phyloP scores from a whole-genome alignment of 129 eudicot species.

The Artemisia annua region DNA sequence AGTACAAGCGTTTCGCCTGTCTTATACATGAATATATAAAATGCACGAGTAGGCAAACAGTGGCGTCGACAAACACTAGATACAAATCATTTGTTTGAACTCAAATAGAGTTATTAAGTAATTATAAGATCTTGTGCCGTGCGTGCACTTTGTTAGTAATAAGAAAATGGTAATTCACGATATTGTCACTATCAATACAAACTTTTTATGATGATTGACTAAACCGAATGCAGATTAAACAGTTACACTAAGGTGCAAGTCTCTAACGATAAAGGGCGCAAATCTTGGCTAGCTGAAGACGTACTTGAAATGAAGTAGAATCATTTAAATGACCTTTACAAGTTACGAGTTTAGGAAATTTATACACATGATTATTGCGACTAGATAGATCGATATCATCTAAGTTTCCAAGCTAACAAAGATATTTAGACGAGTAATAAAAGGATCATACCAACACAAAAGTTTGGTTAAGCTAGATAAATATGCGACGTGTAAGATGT shows the following conservation, averaged over 20 bases:
- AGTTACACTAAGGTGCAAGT: neutral
- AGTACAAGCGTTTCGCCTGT: neutral
- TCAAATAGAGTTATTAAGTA: slow-evolving; percentile 18
- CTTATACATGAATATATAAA: neutral
- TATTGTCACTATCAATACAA: slow-evolving; percentile 7
- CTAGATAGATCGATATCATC: too few relatives aligned
- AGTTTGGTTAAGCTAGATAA: neutral
- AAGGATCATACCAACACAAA: too few relatives aligned
- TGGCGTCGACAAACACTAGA: slow-evolving; percentile 13
- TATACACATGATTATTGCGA: too few relatives aligned
- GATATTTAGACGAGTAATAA: too few relatives aligned
- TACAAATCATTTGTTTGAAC: slow-evolving; percentile 25
- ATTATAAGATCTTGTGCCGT: neutral
- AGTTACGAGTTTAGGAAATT: too few relatives aligned
- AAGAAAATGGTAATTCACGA: slow-evolving; percentile 8
- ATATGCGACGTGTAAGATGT: slow-evolving; percentile 31
- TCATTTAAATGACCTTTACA: too few relatives aligned
- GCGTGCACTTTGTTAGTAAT: slow-evolving; percentile 16
- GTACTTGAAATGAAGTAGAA: too few relatives aligned
- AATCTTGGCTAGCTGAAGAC: too few relatives aligned
- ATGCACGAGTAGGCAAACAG: slow-evolving; percentile 15
- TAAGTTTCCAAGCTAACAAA: too few relatives aligned
- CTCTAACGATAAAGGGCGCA: too few relatives aligned
- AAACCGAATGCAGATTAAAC: neutral
- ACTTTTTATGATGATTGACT: neutral